Evolutionary conservation across 768 basidiomycete species (phyloP), one percentile per base, ranked within the genome.

Genomic region (Hericium rajendrae): DNA sequence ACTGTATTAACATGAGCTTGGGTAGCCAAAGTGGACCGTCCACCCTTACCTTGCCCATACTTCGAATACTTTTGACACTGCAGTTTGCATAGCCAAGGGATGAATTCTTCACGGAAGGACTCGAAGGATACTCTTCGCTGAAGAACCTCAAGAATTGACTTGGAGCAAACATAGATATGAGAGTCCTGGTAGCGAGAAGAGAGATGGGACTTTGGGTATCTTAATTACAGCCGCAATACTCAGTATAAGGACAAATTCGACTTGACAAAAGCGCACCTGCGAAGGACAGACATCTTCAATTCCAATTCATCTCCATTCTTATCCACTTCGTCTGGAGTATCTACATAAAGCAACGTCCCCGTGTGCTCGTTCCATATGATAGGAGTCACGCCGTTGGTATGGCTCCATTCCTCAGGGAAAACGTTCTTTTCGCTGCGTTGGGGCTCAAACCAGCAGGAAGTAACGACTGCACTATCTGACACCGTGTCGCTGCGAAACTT

Each of bases 71-170:
- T 84, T 15, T 84, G 85, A 68, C 92, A 92, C 60, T 90, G 88
- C 6, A 89, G 73, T 67, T 91, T 93, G 72, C 91, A 88, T 56
- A 97, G 67, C 91, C 93, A 97, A 0, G 94, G 94, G 11, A 97
- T 68, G 65, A 97, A 90, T 59, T 97, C 92, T 68, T 94, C 88
- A 53, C 88, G 79, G 53, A 97, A 76, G 15, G 93, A 95, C 53
- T 91, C 85, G 43, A 94, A 77, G 62, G 83, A 78, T 4, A 72
- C 72, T 64, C 89, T 90, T 59, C 82, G 78, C 11, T 81, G 77
- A 26, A 94, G 73, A 12, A 83, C 76, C 57, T 91, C 85, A 24
- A 97, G 73, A 8, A 95, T 75, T 16, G 81, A 78, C 58, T 81
- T 80, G 61, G 82, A 80, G 73, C 92, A 93, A 38, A 95, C 83